Conservation (phyloP, 495 filamentous ascomycete species). For the Achaetomiella virescens region DNA sequence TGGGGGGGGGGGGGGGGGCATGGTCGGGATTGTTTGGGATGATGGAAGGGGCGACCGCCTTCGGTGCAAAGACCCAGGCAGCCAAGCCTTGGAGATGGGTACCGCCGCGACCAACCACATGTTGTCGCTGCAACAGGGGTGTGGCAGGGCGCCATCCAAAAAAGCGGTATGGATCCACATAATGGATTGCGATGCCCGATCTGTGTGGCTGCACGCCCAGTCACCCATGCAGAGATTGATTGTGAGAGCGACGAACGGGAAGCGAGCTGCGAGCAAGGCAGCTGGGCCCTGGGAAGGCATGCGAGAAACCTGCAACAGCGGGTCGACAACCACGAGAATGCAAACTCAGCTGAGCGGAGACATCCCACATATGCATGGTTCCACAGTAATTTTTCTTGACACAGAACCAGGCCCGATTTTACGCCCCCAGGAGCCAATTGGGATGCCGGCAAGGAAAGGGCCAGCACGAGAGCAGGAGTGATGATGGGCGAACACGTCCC, state of each 20-base stretch:
- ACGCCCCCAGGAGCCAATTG: not conserved
- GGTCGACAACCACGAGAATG: not conserved
- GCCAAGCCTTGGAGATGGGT: slow-evolving; percentile 15
- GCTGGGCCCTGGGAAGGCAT: not conserved
- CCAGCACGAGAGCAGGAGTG: not conserved
- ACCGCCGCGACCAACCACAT: slow-evolving; percentile 11
- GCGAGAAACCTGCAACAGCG: slow-evolving; percentile 2
- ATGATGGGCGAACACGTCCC: not conserved
- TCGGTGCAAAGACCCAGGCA: slow-evolving; percentile 15
- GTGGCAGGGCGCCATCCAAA: slow-evolving; percentile 14
- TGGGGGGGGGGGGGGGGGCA: slow-evolving; percentile 13
- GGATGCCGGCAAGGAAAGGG: not conserved
- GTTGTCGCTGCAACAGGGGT: not conserved
- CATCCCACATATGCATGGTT: not conserved
- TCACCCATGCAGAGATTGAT: slow-evolving; percentile 12
- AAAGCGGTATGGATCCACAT: slow-evolving; percentile 29
- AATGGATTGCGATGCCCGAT: not conserved
- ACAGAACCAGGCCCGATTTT: slow-evolving; percentile 5
- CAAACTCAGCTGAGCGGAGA: slow-evolving; percentile 3
- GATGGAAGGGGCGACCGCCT: slow-evolving; percentile 27
- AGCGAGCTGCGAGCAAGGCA: not conserved
- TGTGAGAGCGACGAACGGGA: slow-evolving; percentile 3
- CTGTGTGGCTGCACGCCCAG: slow-evolving; percentile 11
- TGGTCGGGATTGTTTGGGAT: slow-evolving; percentile 19
- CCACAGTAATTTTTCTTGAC: slow-evolving; percentile 13